Evolutionary conservation across 768 basidiomycete genomes (phyloP).

Genomic region (Gloeostereum incarnatum): DNA sequence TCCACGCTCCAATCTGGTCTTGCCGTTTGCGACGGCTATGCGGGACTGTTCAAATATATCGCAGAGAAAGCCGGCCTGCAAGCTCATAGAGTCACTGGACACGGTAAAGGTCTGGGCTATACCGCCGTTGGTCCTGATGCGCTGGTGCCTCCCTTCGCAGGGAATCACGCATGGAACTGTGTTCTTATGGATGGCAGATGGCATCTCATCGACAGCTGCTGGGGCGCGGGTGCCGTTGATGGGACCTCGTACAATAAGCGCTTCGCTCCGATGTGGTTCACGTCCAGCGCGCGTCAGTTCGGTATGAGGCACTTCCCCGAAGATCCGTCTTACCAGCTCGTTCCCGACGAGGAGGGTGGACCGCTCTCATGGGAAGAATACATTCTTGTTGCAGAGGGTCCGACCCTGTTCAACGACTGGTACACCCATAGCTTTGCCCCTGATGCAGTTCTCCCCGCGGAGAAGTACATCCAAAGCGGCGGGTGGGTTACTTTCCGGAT

Average conservation of each 20-base stretch:
- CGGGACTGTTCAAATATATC: constrained; percentile 30
- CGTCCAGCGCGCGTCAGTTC: constrained; percentile 30
- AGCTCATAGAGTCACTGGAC: constrained; percentile 30
- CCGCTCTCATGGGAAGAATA: constrained; percentile 34
- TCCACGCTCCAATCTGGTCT: constrained; percentile 30
- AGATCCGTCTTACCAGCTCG: constrained; percentile 32
- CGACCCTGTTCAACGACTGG: constrained; percentile 24
- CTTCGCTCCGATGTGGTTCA: constrained; percentile 33
- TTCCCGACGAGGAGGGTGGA: constrained; percentile 26
- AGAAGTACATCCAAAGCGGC: constrained; percentile 21
- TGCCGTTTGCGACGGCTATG: constrained; percentile 42
- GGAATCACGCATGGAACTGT: constrained; percentile 42
- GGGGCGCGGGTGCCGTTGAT: constrained; percentile 32
- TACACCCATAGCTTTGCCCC: constrained; percentile 22
- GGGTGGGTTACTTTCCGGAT: constrained; percentile 26
- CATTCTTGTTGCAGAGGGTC: constrained; percentile 29
- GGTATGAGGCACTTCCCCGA: constrained; percentile 33
- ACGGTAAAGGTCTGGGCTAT: constrained; percentile 39
- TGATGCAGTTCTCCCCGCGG: constrained; percentile 23
- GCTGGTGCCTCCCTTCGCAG: constrained; percentile 24
- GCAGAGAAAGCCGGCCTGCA: constrained; percentile 29
- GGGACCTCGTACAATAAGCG: constrained; percentile 22
- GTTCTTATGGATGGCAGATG: constrained; percentile 33
- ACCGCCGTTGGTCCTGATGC: constrained; percentile 18
- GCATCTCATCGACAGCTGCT: constrained; percentile 37